A percentile compares a stretch with the other conserved stretches of the same genome.
Conservation (phyloP, 164 flowering plant species). For the Stephania cephalantha region DNA sequence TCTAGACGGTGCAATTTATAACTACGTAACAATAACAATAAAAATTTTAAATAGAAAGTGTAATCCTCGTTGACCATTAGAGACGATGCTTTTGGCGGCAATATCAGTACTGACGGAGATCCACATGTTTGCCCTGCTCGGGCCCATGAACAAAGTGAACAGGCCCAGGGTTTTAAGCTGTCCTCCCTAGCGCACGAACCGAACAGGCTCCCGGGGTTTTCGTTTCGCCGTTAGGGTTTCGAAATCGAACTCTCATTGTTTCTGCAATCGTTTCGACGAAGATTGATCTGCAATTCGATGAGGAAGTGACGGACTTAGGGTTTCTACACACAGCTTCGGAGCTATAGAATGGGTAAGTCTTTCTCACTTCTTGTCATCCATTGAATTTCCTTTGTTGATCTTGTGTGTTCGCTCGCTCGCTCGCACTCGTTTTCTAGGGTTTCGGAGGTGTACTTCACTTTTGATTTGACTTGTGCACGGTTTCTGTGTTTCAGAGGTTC, state of each 20-base stretch:
- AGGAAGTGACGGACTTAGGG: background rate
- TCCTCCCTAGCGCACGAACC: too few species aligned
- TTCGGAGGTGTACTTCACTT: background rate
- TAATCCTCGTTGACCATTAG: too few species aligned
- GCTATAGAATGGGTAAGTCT: background rate
- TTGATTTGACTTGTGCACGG: background rate
- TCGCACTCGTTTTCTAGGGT: background rate
- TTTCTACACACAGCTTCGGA: background rate
- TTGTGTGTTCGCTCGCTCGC: background rate
- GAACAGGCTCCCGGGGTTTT: background rate
- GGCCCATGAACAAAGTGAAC: too few species aligned
- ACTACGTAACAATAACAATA: too few species aligned
- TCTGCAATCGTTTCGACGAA: background rate
- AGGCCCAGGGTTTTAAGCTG: too few species aligned
- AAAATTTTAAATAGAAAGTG: too few species aligned
- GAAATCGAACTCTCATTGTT: background rate
- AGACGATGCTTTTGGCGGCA: too few species aligned
- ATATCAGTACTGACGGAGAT: too few species aligned
- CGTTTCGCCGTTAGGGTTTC: background rate
- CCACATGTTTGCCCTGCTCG: too few species aligned
- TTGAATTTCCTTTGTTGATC: background rate
- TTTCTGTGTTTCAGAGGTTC: constrained; percentile 2
- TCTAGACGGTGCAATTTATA: too few species aligned
- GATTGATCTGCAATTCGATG: background rate
- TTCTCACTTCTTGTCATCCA: background rate